Evolutionary conservation across 225 moss, liverwort and hornwort genomes (phyloP), one percentile per base, ranked within the genome.

Genomic region (Thuidium tamariscinum): DNA sequence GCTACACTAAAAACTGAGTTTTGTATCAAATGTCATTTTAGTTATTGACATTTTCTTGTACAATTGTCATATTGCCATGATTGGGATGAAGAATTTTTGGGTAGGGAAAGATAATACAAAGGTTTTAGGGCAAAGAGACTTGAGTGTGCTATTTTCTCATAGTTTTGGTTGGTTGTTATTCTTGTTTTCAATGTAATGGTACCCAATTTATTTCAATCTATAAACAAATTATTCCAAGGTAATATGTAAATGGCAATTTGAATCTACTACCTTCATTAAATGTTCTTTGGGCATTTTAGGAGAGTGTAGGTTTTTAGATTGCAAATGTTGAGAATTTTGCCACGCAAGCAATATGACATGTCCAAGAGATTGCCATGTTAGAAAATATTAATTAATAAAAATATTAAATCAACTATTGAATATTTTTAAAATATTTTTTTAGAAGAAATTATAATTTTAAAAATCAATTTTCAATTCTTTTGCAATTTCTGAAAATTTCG

Each of bases 111-210:
- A 1, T 14, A 7, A 1, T 32, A 3, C 2, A 7, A 52, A 6
- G 13, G 2, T 77, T 0, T 77, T 37, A 7, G 5, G 27, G 0
- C 7, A 17, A 17, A 0, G 22, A n/a, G 2, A 75, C 8, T 75
- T 9, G 0, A 2, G 0, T 52, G 52, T 75, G 9, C 0, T 23
- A 5, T 52, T 22, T 22, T 14, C 0, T 0, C 0, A 0, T 6
- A 36, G 3, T 25, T 54, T 9, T 3, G 1, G 9, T 54, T 36
- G 15, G 1, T 25, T 3, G 1, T 1, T 54, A 52, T 0, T 54
- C 5, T 23, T 76, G 3, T 23, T 76, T 9, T 76, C 25, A 76
- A 36, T 75, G 9, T 23, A 16, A 54, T 36, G 16, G 3, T 4
- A 0, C 0, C n/a, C 15, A 23, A 54, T 75, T 23, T 0, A 14